Evolutionary conservation across 2,329 filamentous ascomycete species (phyloP).

Genomic region (Calonectria henricotiae): DNA sequence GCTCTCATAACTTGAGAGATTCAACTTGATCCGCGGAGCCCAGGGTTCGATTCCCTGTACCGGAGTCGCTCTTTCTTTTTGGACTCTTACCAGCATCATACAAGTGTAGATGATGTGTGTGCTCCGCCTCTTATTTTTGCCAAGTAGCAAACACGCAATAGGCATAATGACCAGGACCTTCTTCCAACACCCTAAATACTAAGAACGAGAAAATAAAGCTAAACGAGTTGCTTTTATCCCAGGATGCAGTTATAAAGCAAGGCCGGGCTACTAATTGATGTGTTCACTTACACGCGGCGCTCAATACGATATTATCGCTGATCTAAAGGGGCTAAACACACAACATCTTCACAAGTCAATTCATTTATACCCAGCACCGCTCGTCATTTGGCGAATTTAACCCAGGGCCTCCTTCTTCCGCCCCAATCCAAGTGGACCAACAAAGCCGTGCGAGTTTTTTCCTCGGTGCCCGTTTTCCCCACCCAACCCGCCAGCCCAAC

Average conservation of each 20-base stretch:
- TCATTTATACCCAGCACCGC: not conserved
- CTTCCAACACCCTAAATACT: too few species aligned
- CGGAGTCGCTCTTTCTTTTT: not conserved
- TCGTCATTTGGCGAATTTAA: not conserved
- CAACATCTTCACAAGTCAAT: not conserved
- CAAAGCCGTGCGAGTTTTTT: conserved; percentile 1
- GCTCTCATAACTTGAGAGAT: conserved; percentile 46
- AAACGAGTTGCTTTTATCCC: too few species aligned
- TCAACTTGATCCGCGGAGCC: conserved; percentile 45
- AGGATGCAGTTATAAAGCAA: too few species aligned
- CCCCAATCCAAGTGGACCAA: not conserved
- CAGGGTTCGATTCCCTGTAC: conserved; percentile 40
- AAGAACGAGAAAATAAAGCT: too few species aligned
- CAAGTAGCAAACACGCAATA: not conserved
- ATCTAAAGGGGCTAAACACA: too few species aligned
- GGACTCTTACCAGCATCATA: not conserved
- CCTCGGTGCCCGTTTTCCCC: not conserved
- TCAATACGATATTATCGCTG: too few species aligned
- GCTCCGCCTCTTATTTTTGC: not conserved
- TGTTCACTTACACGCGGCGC: too few species aligned
- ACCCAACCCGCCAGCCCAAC: not conserved
- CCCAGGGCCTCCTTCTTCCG: too few species aligned
- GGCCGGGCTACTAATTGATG: too few species aligned
- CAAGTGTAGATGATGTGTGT: too few species aligned
- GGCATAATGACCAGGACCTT: not conserved